These are phyloP conservation scores for Exobasidium rhododendri DNA, from an alignment of 1,284 basidiomycete species.

Conservation along the genomic window DNA sequence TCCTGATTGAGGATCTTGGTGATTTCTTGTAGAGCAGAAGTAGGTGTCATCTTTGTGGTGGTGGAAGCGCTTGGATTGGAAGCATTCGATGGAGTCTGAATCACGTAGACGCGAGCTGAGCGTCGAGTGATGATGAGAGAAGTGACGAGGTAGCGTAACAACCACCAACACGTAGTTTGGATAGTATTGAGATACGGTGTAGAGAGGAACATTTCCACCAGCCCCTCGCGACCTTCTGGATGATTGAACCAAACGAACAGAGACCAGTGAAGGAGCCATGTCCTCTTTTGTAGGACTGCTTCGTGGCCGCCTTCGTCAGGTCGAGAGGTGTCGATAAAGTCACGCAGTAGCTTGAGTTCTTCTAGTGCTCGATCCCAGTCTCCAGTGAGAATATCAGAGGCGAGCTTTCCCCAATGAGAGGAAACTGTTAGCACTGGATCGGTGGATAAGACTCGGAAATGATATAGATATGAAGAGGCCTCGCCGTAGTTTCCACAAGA, in stretches of 20 bases:
- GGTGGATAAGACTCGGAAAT: constrained; percentile 94
- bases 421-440: constrained; percentile 87
- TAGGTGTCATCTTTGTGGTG: constrained; percentile 43
- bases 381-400: constrained; percentile 89
- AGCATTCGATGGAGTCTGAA: constrained; percentile 32
- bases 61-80: constrained; percentile 42
- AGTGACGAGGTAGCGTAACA: constrained; percentile 88
- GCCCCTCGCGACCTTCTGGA: constrained; percentile 80
- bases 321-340: constrained; percentile 70
- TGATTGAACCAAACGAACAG: constrained; percentile 99
- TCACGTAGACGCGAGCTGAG: constrained; percentile 46
- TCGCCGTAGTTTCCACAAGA: constrained; percentile 93
- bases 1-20: constrained; percentile 49
- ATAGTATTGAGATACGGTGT: constrained; percentile 97
- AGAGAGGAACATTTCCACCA: constrained; percentile 92
- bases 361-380: constrained; percentile 90
- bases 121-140: constrained; percentile 89
- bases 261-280: constrained; percentile 96
- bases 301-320: constrained; percentile 49
- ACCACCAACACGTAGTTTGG: constrained; percentile 91
- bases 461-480: constrained; percentile 95
- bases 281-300: constrained; percentile 84
- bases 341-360: constrained; percentile 88
- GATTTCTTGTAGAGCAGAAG: constrained; percentile 50
- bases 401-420: constrained; percentile 96